Evolutionary conservation across 805 yeast genomes (phyloP).

Genomic region (Saccharomyces jurei): DNA sequence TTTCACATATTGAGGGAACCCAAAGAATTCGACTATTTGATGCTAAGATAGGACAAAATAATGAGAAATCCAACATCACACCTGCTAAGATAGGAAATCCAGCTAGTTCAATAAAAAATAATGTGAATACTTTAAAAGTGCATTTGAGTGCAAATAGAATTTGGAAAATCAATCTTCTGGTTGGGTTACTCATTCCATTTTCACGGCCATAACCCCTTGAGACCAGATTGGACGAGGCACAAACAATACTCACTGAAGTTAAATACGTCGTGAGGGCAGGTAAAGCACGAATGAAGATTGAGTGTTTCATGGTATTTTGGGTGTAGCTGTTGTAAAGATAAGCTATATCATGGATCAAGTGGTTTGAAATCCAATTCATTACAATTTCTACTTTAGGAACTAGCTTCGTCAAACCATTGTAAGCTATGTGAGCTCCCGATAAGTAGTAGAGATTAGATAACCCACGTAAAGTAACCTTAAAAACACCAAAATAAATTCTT

Average conservation of each 20-base stretch:
- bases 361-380: constrained; percentile 11
- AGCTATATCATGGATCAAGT: constrained; percentile 5
- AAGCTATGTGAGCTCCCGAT: constrained; percentile 1
- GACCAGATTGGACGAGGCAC: constrained; percentile 18
- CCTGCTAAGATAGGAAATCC: constrained; percentile 87
- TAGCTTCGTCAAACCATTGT: constrained; percentile 2
- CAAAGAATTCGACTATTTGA: constrained; percentile 12
- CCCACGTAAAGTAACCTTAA: constrained; percentile 10
- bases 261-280: constrained; percentile 26
- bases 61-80: constrained; percentile 56
- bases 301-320: constrained; percentile 14
- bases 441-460: constrained; percentile 7
- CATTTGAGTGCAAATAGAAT: constrained; percentile 47
- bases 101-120: constrained; percentile 73
- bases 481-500: constrained; percentile 12
- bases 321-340: constrained; percentile 15
- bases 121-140: constrained; percentile 63
- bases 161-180: constrained; percentile 43
- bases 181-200: constrained; percentile 25
- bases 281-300: constrained; percentile 19
- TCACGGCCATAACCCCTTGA: constrained; percentile 22
- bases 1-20: constrained; percentile 16
- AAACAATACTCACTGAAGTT: constrained; percentile 19
- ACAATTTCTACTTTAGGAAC: constrained; percentile 2
- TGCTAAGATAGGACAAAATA: constrained; percentile 28